phyloP scores from a whole-genome alignment of 2,329 filamentous ascomycete species.

The Colletotrichum euphorbiae region DNA sequence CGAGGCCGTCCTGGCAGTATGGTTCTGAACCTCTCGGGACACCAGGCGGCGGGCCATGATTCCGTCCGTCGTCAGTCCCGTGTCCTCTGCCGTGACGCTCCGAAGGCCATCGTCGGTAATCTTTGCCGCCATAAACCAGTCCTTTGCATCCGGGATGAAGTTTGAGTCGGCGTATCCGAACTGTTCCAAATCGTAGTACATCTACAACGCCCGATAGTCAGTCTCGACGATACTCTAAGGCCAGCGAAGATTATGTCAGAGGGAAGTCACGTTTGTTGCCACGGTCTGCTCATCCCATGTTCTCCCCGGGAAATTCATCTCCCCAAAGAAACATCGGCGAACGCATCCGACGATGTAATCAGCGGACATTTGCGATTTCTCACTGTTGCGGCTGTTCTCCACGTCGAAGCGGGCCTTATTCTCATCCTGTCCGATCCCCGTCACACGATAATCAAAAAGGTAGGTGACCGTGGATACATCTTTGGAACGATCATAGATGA shows the following conservation, averaged over 20 bases:
- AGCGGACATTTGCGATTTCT: constrained; percentile 51
- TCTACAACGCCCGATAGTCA: neutral
- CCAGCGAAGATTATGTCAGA: neutral
- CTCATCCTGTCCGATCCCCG: constrained; percentile 58
- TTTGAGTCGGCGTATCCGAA: constrained; percentile 66
- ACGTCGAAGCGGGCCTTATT: constrained; percentile 57
- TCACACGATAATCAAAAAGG: constrained; percentile 60
- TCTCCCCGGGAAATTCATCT: constrained; percentile 65
- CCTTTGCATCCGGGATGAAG: constrained; percentile 70
- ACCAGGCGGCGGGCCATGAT: constrained; percentile 62
- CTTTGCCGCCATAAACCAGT: constrained; percentile 70
- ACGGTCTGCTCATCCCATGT: constrained; percentile 71
- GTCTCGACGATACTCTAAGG: neutral
- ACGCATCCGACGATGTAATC: constrained; percentile 68
- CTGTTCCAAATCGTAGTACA: constrained; percentile 67
- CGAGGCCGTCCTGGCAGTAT: constrained; percentile 71
- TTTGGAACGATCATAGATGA: constrained; percentile 55
- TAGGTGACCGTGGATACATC: constrained; percentile 49
- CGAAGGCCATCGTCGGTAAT: constrained; percentile 70
- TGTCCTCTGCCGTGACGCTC: constrained; percentile 69
- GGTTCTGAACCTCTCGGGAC: constrained; percentile 64
- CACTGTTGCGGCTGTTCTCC: constrained; percentile 48
- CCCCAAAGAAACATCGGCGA: constrained; percentile 61
- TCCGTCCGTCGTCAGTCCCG: constrained; percentile 64
- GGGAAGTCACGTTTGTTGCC: constrained; percentile 64